Evolutionary conservation across 345 rosid genomes (phyloP).

Genomic region (Limnanthes douglasii): DNA sequence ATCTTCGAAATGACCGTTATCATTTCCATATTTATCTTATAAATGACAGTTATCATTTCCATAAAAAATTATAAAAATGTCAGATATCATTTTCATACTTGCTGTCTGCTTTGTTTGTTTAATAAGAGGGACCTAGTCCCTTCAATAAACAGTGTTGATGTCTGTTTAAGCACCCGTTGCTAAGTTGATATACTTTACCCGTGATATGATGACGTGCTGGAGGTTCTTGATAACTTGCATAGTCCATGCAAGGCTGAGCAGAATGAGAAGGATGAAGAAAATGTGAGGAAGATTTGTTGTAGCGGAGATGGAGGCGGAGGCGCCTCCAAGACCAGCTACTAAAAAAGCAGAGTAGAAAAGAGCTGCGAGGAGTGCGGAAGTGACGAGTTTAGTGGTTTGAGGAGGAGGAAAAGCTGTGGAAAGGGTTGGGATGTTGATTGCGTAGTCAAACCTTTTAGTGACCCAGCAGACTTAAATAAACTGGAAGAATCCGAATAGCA

Average conservation of each 20-base stretch:
- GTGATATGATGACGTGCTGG: constrained; percentile 41
- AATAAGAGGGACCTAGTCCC: no score
- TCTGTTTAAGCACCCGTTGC: no score
- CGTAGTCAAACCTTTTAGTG: constrained; percentile 36
- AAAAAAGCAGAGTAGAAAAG: constrained; percentile 36
- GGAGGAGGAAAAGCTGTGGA: constrained; percentile 37
- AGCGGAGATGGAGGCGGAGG: constrained; percentile 41
- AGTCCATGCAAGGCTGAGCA: constrained; percentile 63
- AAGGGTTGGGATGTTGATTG: constrained; percentile 26
- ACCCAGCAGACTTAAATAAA: constrained; percentile 74
- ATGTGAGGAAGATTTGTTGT: constrained; percentile 31
- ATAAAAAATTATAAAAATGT: no score
- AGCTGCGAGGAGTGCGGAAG: constrained; percentile 15
- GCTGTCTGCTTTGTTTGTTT: no score
- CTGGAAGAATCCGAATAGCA: constrained; percentile 24
- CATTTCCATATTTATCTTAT: no score
- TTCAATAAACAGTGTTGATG: no score
- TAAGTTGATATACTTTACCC: constrained; percentile 34
- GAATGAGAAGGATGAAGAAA: constrained; percentile 32
- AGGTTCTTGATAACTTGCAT: constrained; percentile 62
- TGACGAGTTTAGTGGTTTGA: constrained; percentile 17
- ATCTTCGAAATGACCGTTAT: no score
- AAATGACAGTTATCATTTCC: no score
- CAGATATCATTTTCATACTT: no score
- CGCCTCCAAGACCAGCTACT: constrained; percentile 72